These are phyloP conservation scores for Globisporangium iwayamae DNA, from an alignment of 352 stramenopile genomes.

Conservation along the genomic window DNA sequence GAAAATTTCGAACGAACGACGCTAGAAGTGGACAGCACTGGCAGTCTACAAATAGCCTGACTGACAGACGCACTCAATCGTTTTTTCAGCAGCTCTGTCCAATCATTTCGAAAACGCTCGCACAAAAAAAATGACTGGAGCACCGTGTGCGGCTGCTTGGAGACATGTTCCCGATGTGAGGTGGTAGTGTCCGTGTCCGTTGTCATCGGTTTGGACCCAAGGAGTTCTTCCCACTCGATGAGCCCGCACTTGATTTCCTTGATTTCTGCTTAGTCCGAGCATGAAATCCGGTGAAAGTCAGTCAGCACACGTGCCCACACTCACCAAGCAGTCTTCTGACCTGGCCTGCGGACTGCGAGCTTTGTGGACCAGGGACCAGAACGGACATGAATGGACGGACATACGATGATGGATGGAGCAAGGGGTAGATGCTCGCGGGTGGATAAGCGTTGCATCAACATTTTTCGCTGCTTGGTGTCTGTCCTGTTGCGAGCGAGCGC, in stretches of 20 bases:
- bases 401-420: background rate
- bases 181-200: background rate
- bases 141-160: no score
- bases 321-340: no score
- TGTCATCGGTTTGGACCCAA: background rate
- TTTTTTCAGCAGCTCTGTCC: background rate
- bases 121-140: no score
- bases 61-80: background rate
- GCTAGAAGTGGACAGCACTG: background rate
- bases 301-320: no score
- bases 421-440: background rate
- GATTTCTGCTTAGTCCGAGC: constrained; percentile 1
- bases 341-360: background rate
- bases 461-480: background rate
- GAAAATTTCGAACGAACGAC: background rate
- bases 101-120: background rate
- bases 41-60: constrained; percentile 4
- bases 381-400: background rate
- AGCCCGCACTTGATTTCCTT: constrained; percentile 9
- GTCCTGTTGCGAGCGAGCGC: no score
- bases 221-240: constrained; percentile 3
- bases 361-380: background rate
- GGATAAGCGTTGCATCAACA: background rate
- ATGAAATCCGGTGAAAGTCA: constrained; percentile 11
- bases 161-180: no score